These are phyloP conservation scores for Trypanosoma conorhini DNA, from an alignment of 208 protist genomes.

Conservation along the genomic window DNA sequence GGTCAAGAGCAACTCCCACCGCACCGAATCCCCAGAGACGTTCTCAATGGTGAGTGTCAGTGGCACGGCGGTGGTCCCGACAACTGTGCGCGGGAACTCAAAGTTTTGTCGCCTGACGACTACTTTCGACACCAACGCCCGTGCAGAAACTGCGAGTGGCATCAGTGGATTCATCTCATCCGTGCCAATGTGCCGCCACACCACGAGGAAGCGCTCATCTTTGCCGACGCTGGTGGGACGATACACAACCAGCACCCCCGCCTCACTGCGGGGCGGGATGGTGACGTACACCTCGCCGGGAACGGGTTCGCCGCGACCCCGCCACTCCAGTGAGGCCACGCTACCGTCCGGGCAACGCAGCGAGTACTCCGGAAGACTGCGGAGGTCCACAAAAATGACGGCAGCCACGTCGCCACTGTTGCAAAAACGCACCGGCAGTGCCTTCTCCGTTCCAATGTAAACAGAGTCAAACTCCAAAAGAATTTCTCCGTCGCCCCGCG, in stretches of 20 bases:
- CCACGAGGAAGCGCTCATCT: conserved; percentile 45
- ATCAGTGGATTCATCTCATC: conserved; percentile 66
- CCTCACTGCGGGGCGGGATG: conserved; percentile 31
- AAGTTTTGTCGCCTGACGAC: conserved; percentile 33
- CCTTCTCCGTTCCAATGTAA: conserved; percentile 65
- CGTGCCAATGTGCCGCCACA: conserved; percentile 72
- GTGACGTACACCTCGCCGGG: conserved; percentile 35
- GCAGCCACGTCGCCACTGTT: conserved; percentile 87
- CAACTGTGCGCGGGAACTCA: conserved; percentile 59
- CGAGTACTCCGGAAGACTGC: conserved; percentile 36
- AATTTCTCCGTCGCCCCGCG: conserved; percentile 62
- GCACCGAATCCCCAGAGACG: conserved; percentile 24
- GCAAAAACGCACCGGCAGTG: conserved; percentile 52
- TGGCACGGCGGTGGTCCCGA: conserved; percentile 47
- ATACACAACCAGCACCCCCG: conserved; percentile 36
- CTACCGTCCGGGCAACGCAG: conserved; percentile 20
- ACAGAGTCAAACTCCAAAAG: conserved; percentile 87
- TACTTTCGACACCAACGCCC: conserved; percentile 39
- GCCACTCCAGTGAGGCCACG: conserved; percentile 20
- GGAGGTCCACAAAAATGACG: conserved; percentile 79
- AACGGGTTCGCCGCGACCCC: conserved; percentile 22
- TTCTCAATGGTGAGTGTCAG: conserved; percentile 49
- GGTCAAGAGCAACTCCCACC: conserved; percentile 24
- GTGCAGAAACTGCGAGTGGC: conserved; percentile 54
- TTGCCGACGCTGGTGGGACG: conserved; percentile 14